Evolutionary conservation across 306 rosid genomes (phyloP), one percentile per base, ranked within the genome.

Genomic region (Quercus suber): DNA sequence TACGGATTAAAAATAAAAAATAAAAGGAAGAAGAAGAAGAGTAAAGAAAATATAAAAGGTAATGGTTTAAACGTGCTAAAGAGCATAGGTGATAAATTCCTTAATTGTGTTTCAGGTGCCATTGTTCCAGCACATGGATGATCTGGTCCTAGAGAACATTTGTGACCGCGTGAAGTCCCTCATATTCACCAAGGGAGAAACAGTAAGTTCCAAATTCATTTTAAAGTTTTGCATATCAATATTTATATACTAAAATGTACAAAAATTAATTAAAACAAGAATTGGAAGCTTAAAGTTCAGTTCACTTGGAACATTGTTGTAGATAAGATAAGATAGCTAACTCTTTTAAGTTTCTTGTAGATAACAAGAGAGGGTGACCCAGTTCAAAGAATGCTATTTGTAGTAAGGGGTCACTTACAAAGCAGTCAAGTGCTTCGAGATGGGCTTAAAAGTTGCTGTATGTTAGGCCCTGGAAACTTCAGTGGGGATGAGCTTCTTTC

Each of bases 141-240:
- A 92, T 75, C 84, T 95, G 71, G 97, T 91, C 58, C 87, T 95
- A 1, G 97, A 91, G 86, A 92, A 91, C 86, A 95, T 95, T 5
- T 95, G 99, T 75, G 99, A 95, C 81, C 93, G 98, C 13, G 98
- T 95, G 75, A 95, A 91, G 81, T 93, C 99, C 57, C 96, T 95
- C 71, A 89, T 93, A 33, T 92, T 91, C 90, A 89, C 99, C 27
- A 95, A 91, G 74, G 98, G 96, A 69, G 99, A 95, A 89, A 95
- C 91, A 0, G 99, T 95, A 79, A 89, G 94, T 78, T 79, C 20
- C 37, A 31, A 25, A 73, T 8, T 41, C 11, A 43, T 9, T 5
- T 11, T 23, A 20, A 19, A 49, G 2, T 45, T 53, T 57, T 37
- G 41, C 35, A 31, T 71, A 8, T 4, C 23, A 33, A 3, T 18